Percentiles rank a stretch among this genome's conserved stretches.
Evolutionary conservation across 176 grass and related monocot genomes (phyloP).

Genomic region (Ananas comosus): DNA sequence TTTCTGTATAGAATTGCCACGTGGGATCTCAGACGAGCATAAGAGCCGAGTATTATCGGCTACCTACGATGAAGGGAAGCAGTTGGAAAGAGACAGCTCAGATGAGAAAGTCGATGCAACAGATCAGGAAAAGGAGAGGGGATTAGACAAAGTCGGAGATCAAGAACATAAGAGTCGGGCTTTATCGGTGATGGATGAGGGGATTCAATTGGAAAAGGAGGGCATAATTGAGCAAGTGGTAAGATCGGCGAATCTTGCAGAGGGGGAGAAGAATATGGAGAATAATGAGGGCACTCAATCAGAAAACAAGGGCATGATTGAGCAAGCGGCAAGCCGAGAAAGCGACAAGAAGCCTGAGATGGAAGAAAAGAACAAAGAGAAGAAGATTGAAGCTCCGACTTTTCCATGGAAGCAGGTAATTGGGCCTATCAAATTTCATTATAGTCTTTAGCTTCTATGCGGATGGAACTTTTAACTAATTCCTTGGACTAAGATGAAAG

Average conservation of each 20-base stretch:
- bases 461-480: background rate
- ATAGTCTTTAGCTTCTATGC: background rate
- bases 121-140: conserved; percentile 11
- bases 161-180: background rate
- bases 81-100: background rate
- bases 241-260: background rate
- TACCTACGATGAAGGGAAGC: conserved; percentile 17
- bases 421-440: background rate
- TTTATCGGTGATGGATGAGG: conserved; percentile 4
- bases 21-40: conserved; percentile 39
- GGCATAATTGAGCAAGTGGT: conserved; percentile 25
- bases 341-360: background rate
- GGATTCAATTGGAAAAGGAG: background rate
- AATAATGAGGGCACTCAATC: background rate
- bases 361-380: background rate
- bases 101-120: conserved; percentile 30
- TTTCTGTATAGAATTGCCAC: conserved; percentile 34
- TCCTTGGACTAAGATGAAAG: background rate
- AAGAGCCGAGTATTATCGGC: conserved; percentile 64
- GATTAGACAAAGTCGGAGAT: background rate
- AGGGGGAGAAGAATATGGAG: background rate
- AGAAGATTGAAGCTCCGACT: background rate
- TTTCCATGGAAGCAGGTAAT: conserved; percentile 20
- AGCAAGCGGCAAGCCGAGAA: background rate
- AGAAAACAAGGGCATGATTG: background rate